Evolutionary conservation across 2,329 filamentous ascomycete species (phyloP), one percentile per base, ranked within the genome.

Genomic region (Hansfordia pulvinata): DNA sequence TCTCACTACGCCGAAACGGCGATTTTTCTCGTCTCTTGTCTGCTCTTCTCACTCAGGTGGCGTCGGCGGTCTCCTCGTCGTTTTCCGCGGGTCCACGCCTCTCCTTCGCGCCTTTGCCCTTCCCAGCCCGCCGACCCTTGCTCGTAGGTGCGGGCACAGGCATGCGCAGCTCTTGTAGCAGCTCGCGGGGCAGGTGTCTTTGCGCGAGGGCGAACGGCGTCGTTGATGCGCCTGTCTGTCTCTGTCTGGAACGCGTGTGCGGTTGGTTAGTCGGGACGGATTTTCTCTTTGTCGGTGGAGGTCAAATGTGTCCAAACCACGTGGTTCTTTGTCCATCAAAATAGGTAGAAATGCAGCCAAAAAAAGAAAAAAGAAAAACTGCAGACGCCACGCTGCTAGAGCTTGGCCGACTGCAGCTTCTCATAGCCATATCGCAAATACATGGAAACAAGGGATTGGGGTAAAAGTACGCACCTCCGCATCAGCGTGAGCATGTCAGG

Each of bases 161-260:
- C 75, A 85, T 83, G 33, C 78, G 76, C 37, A 93, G 58, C 45
- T 88, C 78, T 47, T 90, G 82, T 26, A 90, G 56, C 30, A 93
- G 62, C 51, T 93, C 85, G 39, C 83, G 64, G 2, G 85, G 83
- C 22, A 93, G 62, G 53, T 88, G 62, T 35, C 73, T 79, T 43
- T 88, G 79, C 17, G 85, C 85, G n/a, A 93, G 64, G 19, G 81
- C 82, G 52, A 93, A 93, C 16, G 76, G 62, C 26, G 83, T 88
- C n/a, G 68, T 75, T 17, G 67, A 68, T 20, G 67, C 63, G 39
- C 68, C 78, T 33, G 79, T 69, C 47, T 81, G 77, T 30, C 84
- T 76, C 63, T 90, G 82, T 53, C 82, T 88, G 53, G 50, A 51
- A 33, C 31, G 42, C 33, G 30, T 24, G 18, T 17, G 20, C 21